Evolutionary conservation across 139 green algal genomes (phyloP).

Genomic region (Ettlia oleoabundans): DNA sequence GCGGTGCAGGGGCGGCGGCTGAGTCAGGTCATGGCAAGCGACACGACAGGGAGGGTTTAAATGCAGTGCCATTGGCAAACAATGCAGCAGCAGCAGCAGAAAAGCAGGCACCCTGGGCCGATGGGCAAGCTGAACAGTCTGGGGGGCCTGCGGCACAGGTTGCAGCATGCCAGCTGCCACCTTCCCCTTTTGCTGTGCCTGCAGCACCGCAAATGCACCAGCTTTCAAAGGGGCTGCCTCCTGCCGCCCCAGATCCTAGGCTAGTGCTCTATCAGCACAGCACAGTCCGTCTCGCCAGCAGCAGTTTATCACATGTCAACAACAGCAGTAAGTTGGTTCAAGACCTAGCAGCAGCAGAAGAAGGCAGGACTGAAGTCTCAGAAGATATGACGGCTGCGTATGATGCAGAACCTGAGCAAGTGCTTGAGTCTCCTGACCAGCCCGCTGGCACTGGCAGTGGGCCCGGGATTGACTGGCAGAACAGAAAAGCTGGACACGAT

Average conservation of each 20-base stretch:
- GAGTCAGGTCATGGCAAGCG: no score
- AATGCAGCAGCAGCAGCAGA: background rate
- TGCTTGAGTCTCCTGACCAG: background rate
- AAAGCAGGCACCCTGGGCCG: background rate
- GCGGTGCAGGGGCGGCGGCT: no score
- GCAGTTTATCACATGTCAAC: background rate
- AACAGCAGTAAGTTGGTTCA: background rate
- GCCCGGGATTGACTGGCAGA: background rate
- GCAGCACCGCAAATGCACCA: no score
- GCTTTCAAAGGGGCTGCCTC: background rate
- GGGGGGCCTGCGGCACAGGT: background rate
- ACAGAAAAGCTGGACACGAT: background rate
- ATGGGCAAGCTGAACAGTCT: background rate
- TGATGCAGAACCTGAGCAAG: background rate
- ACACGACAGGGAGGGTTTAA: no score
- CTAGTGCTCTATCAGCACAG: slow-evolving; percentile 15
- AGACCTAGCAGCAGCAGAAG: slow-evolving; percentile 1
- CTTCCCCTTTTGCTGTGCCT: background rate
- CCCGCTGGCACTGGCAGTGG: background rate
- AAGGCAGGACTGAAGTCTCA: background rate
- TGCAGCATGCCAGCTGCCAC: background rate
- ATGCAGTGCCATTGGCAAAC: no score
- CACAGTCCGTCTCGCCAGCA: slow-evolving; percentile 21
- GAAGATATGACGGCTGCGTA: background rate
- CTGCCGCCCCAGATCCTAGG: background rate